phyloP scores from a whole-genome alignment of 345 rosid species.

The Raphanus raphanistrum region DNA sequence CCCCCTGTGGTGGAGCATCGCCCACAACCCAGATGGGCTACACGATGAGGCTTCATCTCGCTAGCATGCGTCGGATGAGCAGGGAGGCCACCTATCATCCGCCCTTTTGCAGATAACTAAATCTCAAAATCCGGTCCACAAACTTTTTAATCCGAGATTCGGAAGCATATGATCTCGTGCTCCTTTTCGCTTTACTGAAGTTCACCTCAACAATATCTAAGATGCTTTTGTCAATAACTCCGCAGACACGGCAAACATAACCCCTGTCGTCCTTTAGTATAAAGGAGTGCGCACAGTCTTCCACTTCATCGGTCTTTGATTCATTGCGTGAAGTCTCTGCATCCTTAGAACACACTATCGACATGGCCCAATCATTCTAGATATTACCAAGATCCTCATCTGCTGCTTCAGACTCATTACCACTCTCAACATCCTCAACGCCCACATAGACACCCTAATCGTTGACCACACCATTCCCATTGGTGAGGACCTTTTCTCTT shows the following conservation, averaged over 20 bases:
- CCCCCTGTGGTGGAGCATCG: too few relatives aligned
- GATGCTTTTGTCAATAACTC: too few relatives aligned
- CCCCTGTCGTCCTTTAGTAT: too few relatives aligned
- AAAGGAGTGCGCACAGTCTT: too few relatives aligned
- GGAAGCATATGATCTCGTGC: constrained; percentile 32
- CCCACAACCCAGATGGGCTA: too few relatives aligned
- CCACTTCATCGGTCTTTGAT: not conserved
- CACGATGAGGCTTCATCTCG: not conserved
- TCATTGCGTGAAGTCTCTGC: constrained; percentile 50
- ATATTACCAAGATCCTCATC: constrained; percentile 81
- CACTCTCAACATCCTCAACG: constrained; percentile 43
- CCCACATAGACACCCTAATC: constrained; percentile 73
- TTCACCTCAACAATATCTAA: too few relatives aligned
- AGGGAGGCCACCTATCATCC: constrained; percentile 59
- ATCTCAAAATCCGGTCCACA: constrained; percentile 50
- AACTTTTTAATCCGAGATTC: constrained; percentile 49
- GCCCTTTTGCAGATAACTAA: constrained; percentile 52
- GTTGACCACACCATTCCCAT: constrained; percentile 35
- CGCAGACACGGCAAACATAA: too few relatives aligned
- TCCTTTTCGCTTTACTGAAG: too few relatives aligned
- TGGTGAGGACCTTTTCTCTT: constrained; percentile 11
- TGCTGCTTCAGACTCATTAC: constrained; percentile 19
- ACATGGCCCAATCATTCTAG: constrained; percentile 80
- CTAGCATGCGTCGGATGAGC: constrained; percentile 89
- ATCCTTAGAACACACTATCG: constrained; percentile 72